Evolutionary conservation across 1,284 basidiomycete genomes (phyloP).

Genomic region (Cutaneotrichosporon dermatis): DNA sequence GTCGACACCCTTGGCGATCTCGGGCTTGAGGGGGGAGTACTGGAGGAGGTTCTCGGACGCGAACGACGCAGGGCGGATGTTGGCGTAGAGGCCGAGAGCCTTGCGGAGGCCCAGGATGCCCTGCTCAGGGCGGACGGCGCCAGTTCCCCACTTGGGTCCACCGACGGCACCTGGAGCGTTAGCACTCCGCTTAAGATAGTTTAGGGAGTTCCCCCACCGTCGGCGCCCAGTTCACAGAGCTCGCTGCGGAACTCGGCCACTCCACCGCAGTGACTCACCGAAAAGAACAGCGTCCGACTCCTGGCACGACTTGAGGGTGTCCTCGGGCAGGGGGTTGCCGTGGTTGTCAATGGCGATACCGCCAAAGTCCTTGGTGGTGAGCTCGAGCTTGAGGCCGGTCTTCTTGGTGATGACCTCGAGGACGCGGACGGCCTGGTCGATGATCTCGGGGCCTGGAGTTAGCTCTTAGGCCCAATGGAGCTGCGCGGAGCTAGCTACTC

Average conservation of each 20-base stretch:
- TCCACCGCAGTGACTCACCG: constrained; percentile 55
- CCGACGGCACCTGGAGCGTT: constrained; percentile 79
- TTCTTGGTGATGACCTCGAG: constrained; percentile 69
- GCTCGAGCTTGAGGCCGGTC: constrained; percentile 69
- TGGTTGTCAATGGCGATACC: constrained; percentile 86
- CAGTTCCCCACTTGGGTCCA: constrained; percentile 93
- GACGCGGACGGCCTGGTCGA: constrained; percentile 81
- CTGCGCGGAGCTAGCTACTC: constrained; percentile 23
- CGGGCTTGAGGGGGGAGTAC: constrained; percentile 87
- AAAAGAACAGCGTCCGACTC: constrained; percentile 87
- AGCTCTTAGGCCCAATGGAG: not conserved
- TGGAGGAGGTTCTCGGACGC: constrained; percentile 83
- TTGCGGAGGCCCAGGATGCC: constrained; percentile 91
- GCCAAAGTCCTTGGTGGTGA: constrained; percentile 71
- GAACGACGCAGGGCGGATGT: constrained; percentile 95
- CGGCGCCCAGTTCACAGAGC: too few species aligned
- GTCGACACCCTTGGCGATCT: constrained; percentile 78
- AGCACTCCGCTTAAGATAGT: not conserved
- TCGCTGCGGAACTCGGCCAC: not conserved
- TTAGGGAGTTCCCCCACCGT: too few species aligned
- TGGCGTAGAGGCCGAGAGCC: constrained; percentile 90
- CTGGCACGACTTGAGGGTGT: constrained; percentile 81
- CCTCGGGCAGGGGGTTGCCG: constrained; percentile 77
- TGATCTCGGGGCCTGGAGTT: constrained; percentile 79
- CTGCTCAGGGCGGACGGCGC: constrained; percentile 89